Evolutionary conservation across 495 filamentous ascomycete species (phyloP).

Genomic region (Xylaria bambusicola): DNA sequence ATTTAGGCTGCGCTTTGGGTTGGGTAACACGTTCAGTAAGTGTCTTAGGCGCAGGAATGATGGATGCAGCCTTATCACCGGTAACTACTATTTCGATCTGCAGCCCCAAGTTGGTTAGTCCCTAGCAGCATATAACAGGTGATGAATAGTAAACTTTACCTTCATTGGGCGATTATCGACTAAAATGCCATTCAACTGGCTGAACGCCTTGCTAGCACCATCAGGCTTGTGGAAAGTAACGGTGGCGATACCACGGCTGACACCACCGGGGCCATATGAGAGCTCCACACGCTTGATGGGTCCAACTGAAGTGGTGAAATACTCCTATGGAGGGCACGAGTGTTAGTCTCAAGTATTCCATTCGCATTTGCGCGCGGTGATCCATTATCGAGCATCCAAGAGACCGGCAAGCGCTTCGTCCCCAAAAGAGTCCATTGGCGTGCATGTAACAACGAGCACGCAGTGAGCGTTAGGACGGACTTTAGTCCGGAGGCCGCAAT

Average conservation of each 20-base stretch:
- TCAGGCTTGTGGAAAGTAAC: constrained; percentile 70
- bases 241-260: constrained; percentile 81
- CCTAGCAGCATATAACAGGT: not conserved
- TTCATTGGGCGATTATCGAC: constrained; percentile 91
- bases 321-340: constrained; percentile 73
- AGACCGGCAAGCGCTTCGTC: constrained; percentile 14
- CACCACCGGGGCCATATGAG: constrained; percentile 88
- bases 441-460: constrained; percentile 69
- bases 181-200: constrained; percentile 79
- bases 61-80: constrained; percentile 64
- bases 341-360: constrained; percentile 35
- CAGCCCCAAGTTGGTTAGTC: constrained; percentile 26
- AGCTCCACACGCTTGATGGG: constrained; percentile 85
- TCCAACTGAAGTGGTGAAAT: constrained; percentile 85
- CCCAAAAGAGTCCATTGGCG: constrained; percentile 13
- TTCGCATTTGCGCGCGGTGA: constrained; percentile 23
- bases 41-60: constrained; percentile 65
- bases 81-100: constrained; percentile 90
- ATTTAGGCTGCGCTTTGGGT: constrained; percentile 81
- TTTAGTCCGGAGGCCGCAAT: constrained; percentile 17
- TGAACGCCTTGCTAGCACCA: constrained; percentile 77
- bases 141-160: constrained; percentile 49
- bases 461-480: constrained; percentile 58
- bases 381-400: constrained; percentile 29
- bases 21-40: constrained; percentile 79